Conservation (phyloP, 768 basidiomycete species). For the Symmetrospora coprosmae region DNA sequence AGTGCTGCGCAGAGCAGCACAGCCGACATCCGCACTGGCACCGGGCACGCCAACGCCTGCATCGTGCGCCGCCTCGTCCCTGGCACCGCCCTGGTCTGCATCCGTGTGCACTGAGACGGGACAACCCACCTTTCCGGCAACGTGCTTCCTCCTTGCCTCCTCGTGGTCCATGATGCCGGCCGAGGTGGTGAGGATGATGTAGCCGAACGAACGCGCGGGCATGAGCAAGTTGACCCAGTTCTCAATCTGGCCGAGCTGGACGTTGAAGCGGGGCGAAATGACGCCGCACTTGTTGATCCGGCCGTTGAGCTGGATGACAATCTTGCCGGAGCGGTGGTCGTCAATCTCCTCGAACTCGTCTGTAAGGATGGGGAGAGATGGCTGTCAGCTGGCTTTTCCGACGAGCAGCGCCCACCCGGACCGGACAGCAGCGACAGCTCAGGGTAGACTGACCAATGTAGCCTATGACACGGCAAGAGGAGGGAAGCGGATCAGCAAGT, state of each 20-base stretch:
- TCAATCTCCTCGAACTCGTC: slow-evolving; percentile 64
- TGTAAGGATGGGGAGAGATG: slow-evolving; percentile 6
- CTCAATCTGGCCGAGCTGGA: slow-evolving; percentile 82
- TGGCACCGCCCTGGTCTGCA: too few species aligned
- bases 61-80: too few species aligned
- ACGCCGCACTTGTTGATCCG: slow-evolving; percentile 99
- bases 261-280: slow-evolving; percentile 84
- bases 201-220: slow-evolving; percentile 89
- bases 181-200: slow-evolving; percentile 92
- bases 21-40: too few species aligned
- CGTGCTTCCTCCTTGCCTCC: slow-evolving; percentile 94
- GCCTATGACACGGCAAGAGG: too few species aligned
- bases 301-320: slow-evolving; percentile 95
- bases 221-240: slow-evolving; percentile 92
- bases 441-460: too few species aligned
- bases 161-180: slow-evolving; percentile 98
- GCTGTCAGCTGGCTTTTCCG: slow-evolving; percentile 59
- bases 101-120: too few species aligned
- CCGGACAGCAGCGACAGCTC: too few species aligned
- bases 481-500: too few species aligned
- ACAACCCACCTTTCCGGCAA: slow-evolving; percentile 75
- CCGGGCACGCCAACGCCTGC: too few species aligned
- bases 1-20: too few species aligned
- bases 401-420: too few species aligned
- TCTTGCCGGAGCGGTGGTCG: slow-evolving; percentile 95